Percentiles rank a stretch among this genome's conserved stretches.
Conservation (phyloP, 1,284 basidiomycete species). For the Ustilago loliicola region DNA sequence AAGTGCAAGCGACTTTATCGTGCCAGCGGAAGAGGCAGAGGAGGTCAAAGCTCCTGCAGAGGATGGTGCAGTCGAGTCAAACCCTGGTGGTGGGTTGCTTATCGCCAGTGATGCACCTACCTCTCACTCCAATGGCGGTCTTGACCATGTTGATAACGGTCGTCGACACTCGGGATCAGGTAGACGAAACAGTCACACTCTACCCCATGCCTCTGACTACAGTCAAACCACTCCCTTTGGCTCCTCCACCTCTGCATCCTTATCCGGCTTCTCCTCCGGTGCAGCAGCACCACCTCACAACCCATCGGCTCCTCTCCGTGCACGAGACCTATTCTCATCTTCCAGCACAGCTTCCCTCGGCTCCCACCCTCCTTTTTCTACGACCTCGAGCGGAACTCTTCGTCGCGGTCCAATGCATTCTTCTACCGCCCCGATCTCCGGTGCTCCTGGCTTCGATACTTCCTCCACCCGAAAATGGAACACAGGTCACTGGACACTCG, state of each 20-base stretch:
- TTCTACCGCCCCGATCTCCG: constrained; percentile 50
- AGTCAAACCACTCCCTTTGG: constrained; percentile 47
- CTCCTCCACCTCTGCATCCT: constrained; percentile 11
- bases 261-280: constrained; percentile 34
- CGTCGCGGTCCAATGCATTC: constrained; percentile 35
- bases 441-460: constrained; percentile 65
- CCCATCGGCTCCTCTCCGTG: constrained; percentile 28
- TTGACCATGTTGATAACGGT: background rate
- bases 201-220: constrained; percentile 48
- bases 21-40: constrained; percentile 39
- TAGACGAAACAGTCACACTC: constrained; percentile 14
- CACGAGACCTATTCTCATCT: constrained; percentile 36
- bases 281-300: constrained; percentile 24
- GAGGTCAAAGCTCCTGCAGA: constrained; percentile 9
- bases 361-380: constrained; percentile 8
- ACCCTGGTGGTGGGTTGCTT: constrained; percentile 42
- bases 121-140: background rate
- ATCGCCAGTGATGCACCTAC: constrained; percentile 29
- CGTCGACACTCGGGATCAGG: constrained; percentile 11
- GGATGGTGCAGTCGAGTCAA: constrained; percentile 17
- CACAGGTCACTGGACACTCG: constrained; percentile 64
- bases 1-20: constrained; percentile 54
- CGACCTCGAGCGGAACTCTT: constrained; percentile 17
- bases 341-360: constrained; percentile 7
- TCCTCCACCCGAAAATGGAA: constrained; percentile 58